Percentiles rank a stretch among this genome's conserved stretches.
These are phyloP conservation scores for Hypericum perforatum DNA, from an alignment of 345 rosid species.

Conservation along the genomic window DNA sequence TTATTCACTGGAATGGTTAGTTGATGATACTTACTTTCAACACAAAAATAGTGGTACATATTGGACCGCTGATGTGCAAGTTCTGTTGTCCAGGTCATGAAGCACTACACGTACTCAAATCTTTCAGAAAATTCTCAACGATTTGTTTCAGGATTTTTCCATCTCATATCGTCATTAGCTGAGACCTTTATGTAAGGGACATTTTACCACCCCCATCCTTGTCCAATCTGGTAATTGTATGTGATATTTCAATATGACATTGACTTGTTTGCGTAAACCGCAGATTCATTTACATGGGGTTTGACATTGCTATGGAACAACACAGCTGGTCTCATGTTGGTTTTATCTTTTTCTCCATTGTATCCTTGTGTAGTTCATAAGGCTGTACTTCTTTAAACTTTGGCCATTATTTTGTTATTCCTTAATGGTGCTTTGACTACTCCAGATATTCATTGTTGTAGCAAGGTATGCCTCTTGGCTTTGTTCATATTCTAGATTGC, in stretches of 20 bases:
- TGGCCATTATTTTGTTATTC: conserved; percentile 20
- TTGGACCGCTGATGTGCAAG: not conserved
- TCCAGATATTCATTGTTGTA: conserved; percentile 72
- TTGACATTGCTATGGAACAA: conserved; percentile 95
- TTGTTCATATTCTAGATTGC: conserved; percentile 5
- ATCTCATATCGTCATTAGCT: conserved; percentile 92
- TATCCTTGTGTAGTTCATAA: conserved; percentile 46
- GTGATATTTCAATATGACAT: conserved; percentile 3
- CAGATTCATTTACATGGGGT: conserved; percentile 99
- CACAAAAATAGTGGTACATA: not conserved
- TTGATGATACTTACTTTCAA: not conserved
- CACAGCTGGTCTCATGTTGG: conserved; percentile 99
- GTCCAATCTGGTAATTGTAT: conserved; percentile 8
- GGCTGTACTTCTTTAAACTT: conserved; percentile 6
- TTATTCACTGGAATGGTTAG: conserved; percentile 96
- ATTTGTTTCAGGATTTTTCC: conserved; percentile 87
- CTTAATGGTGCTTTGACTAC: conserved; percentile 33
- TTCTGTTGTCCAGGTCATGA: conserved; percentile 61
- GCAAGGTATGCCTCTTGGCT: conserved; percentile 53
- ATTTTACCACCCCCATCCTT: conserved; percentile 5
- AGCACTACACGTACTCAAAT: conserved; percentile 87
- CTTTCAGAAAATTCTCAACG: conserved; percentile 86
- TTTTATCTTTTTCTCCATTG: conserved; percentile 90
- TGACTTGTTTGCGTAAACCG: conserved; percentile 21
- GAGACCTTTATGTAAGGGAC: conserved; percentile 81